phyloP scores from a whole-genome alignment of 495 filamentous ascomycete genomes.

The Filosporella fistucella region DNA sequence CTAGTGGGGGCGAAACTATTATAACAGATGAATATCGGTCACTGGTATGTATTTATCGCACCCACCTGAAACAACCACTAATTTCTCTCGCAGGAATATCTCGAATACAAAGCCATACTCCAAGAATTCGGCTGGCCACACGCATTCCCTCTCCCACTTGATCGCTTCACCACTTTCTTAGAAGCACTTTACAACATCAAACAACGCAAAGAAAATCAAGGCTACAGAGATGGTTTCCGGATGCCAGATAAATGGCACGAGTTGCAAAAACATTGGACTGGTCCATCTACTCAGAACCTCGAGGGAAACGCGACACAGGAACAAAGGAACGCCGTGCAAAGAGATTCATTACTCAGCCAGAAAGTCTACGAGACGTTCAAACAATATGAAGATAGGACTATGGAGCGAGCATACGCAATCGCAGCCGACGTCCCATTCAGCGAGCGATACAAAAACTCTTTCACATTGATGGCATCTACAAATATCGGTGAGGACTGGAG shows the following conservation, averaged over 20 bases:
- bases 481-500: conserved; percentile 1
- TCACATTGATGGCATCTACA: background rate
- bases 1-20: background rate
- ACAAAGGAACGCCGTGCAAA: background rate
- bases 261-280: background rate
- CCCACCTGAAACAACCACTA: background rate
- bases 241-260: background rate
- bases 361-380: background rate
- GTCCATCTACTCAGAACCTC: background rate
- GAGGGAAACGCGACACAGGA: background rate
- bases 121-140: conserved; percentile 8
- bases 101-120: conserved; percentile 1
- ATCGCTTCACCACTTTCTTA: background rate
- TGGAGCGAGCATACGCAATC: background rate
- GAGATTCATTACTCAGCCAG: background rate
- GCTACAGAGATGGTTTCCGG: no score
- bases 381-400: background rate
- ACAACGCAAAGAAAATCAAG: background rate
- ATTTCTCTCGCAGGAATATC: background rate
- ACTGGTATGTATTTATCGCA: background rate
- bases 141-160: conserved; percentile 1
- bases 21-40: background rate
- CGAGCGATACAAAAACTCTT: background rate
- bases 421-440: background rate
- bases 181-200: background rate